Base-by-base conservation (phyloP, 148 eudicot genomes). In the Chenopodium quinoa region DNA sequence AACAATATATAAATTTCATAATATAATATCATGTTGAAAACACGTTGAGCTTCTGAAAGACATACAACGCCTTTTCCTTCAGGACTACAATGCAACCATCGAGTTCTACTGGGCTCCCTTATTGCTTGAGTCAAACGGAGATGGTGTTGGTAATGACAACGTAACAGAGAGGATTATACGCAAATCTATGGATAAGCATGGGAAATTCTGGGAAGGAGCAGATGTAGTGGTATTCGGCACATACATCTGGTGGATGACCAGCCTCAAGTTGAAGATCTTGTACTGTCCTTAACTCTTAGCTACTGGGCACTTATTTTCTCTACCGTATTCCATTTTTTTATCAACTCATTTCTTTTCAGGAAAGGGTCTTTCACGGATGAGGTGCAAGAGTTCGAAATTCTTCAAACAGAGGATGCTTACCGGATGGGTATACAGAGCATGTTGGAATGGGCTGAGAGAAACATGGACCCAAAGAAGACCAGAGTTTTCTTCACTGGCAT, bases 31-130 rank as follows among this genome's bases (percentile, higher is more conserved):
- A 12, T 44, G 48, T 70, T 4, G 10, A 47, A 20, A 73, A 10
- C 8, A 20, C 4, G 0, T 19, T 71, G 34, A 23, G 60, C 31
- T 73, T 73, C 76, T n/a, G 32, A 72, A n/a, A n/a, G 76, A 48
- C 2, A 73, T 34, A 73, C 4, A 23, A n/a, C 13, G 34, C 20
- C 16, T 50, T 46, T 48, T 9, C 13, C 50, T 73, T 46, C 86
- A 94, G 98, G 95, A 92, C 25, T 96, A 96, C 85, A 96, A 96
- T 77, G 98, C 98, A 9, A 92, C 93, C 5, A 91, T 96, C 32
- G 99, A 96, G 84, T 96, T 93, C 86, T 93, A 96, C 82, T 96
- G 99, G 99, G 99, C 99, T 13, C 99, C 99, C 11, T 93, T 96
- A 66, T 89, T 96, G 22, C 87, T 96, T 0, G 99, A 92, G 83